phyloP scores from a whole-genome alignment of 176 grass and related monocot species.

The Tillandsia fasciculata region DNA sequence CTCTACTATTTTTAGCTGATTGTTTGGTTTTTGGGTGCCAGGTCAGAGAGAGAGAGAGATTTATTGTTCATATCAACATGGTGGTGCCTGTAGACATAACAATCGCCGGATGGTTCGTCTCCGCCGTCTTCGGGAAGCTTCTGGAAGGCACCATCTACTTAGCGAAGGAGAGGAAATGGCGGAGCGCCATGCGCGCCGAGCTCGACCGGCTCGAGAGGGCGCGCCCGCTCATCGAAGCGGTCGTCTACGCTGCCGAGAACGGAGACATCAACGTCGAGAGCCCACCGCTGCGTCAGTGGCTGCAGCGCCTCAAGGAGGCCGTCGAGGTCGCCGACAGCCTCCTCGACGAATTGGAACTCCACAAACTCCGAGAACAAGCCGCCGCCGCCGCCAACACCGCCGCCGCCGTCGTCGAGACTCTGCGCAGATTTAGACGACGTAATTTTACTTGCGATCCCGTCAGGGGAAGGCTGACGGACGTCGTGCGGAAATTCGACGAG shows the following conservation, averaged over 20 bases:
- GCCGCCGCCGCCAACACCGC: neutral
- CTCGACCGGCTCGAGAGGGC: neutral
- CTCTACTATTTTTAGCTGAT: too few species aligned
- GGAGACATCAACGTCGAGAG: neutral
- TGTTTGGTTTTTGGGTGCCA: neutral
- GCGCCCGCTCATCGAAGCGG: neutral
- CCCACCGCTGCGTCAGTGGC: constrained; percentile 10
- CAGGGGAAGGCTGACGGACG: constrained; percentile 1
- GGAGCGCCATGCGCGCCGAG: constrained; percentile 10
- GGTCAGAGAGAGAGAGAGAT: constrained; percentile 2
- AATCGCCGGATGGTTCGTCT: constrained; percentile 10
- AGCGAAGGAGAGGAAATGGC: constrained; percentile 6
- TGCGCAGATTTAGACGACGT: too few species aligned
- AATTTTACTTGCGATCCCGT: too few species aligned
- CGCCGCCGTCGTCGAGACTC: neutral
- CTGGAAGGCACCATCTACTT: neutral
- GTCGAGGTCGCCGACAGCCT: constrained; percentile 12
- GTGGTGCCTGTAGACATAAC: neutral
- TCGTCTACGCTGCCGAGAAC: neutral
- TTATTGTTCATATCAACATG: constrained; percentile 4
- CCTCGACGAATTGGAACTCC: constrained; percentile 23
- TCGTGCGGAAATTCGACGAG: neutral
- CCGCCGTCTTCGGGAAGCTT: neutral
- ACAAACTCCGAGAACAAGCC: neutral
- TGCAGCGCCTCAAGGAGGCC: constrained; percentile 8